These are phyloP conservation scores for Eucalyptus globulus DNA, from an alignment of 345 rosid genomes.

Conservation along the genomic window DNA sequence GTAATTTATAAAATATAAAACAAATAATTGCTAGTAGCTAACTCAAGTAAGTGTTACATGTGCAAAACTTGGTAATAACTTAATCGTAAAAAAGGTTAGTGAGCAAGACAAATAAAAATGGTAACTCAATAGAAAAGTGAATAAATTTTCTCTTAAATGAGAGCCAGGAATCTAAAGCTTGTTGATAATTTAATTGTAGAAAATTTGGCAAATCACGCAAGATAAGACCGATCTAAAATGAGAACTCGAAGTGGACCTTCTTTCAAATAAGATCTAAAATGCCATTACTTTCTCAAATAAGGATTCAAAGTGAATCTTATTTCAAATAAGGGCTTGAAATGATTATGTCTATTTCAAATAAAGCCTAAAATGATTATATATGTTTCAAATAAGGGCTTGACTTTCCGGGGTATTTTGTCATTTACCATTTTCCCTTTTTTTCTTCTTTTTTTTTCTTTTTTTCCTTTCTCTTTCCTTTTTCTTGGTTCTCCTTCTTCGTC, in stretches of 20 bases:
- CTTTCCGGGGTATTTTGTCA: too few relatives aligned
- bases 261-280: not conserved
- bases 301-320: too few relatives aligned
- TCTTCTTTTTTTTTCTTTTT: too few relatives aligned
- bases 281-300: too few relatives aligned
- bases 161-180: not conserved
- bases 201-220: not conserved
- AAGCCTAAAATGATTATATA: rapidly evolving
- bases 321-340: rapidly evolving
- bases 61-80: not conserved
- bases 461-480: too few relatives aligned
- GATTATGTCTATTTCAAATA: too few relatives aligned
- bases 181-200: not conserved
- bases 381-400: too few relatives aligned
- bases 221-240: not conserved
- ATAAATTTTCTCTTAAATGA: not conserved
- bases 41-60: not conserved
- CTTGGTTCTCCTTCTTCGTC: too few relatives aligned
- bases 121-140: not conserved
- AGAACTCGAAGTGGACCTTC: too few relatives aligned
- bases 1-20: not conserved
- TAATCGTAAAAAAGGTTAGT: not conserved
- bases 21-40: not conserved
- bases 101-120: not conserved
- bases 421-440: too few relatives aligned